Percentiles rank a stretch among this genome's conserved stretches.
Evolutionary conservation across 2,329 filamentous ascomycete species (phyloP).

Genomic region (Trichoderma pleuroti): DNA sequence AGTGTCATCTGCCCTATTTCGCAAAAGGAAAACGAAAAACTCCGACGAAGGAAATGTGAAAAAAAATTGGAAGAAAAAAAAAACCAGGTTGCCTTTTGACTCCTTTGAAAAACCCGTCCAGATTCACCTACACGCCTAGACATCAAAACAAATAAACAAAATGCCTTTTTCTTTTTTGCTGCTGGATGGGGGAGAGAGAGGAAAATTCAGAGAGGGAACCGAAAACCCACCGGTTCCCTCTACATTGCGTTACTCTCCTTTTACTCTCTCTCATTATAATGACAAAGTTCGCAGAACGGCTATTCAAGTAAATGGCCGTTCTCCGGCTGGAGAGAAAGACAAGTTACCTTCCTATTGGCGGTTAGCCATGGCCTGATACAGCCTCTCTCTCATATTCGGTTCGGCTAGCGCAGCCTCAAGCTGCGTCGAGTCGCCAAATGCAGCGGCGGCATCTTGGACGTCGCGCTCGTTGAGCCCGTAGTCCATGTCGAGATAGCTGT

Average conservation of each 20-base stretch:
- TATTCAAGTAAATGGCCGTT: neutral
- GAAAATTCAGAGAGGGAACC: neutral
- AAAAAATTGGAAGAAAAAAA: neutral
- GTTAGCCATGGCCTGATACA: conserved; percentile 26
- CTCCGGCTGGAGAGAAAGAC: neutral
- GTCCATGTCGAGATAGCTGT: conserved; percentile 28
- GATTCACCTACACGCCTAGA: neutral
- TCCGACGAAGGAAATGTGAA: neutral
- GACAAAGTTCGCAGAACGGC: neutral
- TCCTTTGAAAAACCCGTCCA: neutral
- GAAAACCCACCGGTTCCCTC: neutral
- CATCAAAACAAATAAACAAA: neutral
- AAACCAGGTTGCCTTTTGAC: neutral
- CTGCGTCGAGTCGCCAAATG: conserved; percentile 24
- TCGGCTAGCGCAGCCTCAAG: conserved; percentile 25
- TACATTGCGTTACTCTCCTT: neutral
- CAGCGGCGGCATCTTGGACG: conserved; percentile 22
- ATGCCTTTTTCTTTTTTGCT: neutral
- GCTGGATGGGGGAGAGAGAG: neutral
- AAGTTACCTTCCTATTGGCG: conserved; percentile 13
- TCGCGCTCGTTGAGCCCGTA: conserved; percentile 25
- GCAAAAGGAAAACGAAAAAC: neutral
- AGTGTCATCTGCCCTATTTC: neutral
- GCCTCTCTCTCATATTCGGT: conserved; percentile 24
- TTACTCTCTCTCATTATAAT: neutral